A percentile compares a stretch with the other conserved stretches of the same genome.
Conservation (phyloP, 2,329 filamentous ascomycete genomes). For the Colletotrichum graminicola region DNA sequence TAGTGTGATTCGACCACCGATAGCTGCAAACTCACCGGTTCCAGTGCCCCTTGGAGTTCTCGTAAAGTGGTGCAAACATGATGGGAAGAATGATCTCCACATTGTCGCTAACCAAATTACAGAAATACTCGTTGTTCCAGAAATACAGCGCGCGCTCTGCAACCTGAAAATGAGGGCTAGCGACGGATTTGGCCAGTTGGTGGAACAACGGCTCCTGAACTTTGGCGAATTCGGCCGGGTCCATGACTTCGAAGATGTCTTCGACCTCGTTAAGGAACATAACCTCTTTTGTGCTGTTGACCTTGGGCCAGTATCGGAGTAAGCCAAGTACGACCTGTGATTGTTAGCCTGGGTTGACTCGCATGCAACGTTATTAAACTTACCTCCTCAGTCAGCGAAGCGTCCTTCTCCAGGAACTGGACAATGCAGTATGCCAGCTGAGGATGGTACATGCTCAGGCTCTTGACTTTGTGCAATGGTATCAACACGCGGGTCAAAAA, state of each 20-base stretch:
- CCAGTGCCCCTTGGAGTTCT: slow-evolving; percentile 99
- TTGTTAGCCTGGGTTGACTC: slow-evolving; percentile 36
- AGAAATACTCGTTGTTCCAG: slow-evolving; percentile 99
- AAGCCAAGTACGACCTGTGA: slow-evolving; percentile 89
- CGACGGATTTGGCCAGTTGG: slow-evolving; percentile 96
- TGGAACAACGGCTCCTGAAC: slow-evolving; percentile 98
- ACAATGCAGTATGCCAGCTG: slow-evolving; percentile 99
- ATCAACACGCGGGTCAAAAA: slow-evolving; percentile 95
- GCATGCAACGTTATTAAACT: slow-evolving; percentile 46
- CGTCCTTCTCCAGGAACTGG: slow-evolving; percentile 98
- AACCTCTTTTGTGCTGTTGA: slow-evolving; percentile 99
- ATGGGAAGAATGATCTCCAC: slow-evolving; percentile 98
- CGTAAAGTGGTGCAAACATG: slow-evolving; percentile 98
- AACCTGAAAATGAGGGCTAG: slow-evolving; percentile 98
- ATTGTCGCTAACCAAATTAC: slow-evolving; percentile 98
- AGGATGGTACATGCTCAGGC: slow-evolving; percentile 99
- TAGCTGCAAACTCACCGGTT: slow-evolving; percentile 76
- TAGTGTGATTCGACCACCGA: slow-evolving; percentile 45
- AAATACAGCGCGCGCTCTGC: slow-evolving; percentile 98
- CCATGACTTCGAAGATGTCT: slow-evolving; percentile 99
- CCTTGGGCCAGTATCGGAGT: slow-evolving; percentile 97
- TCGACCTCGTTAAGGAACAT: slow-evolving; percentile 99
- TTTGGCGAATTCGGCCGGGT: slow-evolving; percentile 97
- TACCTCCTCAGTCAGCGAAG: slow-evolving; percentile 95
- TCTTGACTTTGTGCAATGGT: slow-evolving; percentile 97